phyloP scores from a whole-genome alignment of 2,329 filamentous ascomycete genomes.

The Penicillium sp. region DNA sequence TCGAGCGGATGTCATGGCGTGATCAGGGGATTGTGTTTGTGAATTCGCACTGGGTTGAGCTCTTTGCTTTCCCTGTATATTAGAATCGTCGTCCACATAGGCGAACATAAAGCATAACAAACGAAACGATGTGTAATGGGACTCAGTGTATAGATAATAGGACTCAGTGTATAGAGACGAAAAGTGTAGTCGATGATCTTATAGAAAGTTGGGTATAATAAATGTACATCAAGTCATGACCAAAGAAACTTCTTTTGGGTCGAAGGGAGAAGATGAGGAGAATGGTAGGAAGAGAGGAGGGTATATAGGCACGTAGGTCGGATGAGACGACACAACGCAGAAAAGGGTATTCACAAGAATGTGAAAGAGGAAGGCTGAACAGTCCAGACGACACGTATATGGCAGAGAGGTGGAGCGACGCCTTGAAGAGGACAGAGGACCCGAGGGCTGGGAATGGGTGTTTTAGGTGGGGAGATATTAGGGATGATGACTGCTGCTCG shows the following conservation, averaged over 20 bases:
- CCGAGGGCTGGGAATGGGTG: not conserved
- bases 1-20: slow-evolving; percentile 4
- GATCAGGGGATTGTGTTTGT: not conserved
- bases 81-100: too few relatives aligned
- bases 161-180: not conserved
- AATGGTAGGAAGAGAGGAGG: not conserved
- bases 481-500: slow-evolving; percentile 5
- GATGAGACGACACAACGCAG: not conserved
- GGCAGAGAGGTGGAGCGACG: not conserved
- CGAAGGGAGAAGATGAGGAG: not conserved
- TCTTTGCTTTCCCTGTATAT: too few relatives aligned
- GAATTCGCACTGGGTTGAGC: too few relatives aligned
- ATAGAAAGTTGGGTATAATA: slow-evolving; percentile 22
- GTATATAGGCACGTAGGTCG: not conserved
- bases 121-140: not conserved
- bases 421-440: too few relatives aligned
- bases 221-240: slow-evolving; percentile 27
- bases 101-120: not conserved
- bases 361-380: not conserved
- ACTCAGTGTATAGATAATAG: not conserved
- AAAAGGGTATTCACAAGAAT: too few relatives aligned
- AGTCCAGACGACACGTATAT: not conserved
- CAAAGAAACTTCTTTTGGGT: not conserved
- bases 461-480: not conserved
- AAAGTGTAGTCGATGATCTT: not conserved